Percentiles rank a stretch among this genome's conserved stretches.
These are phyloP conservation scores for Botrytis paeoniae DNA, from an alignment of 2,329 filamentous ascomycete species.

Conservation along the genomic window DNA sequence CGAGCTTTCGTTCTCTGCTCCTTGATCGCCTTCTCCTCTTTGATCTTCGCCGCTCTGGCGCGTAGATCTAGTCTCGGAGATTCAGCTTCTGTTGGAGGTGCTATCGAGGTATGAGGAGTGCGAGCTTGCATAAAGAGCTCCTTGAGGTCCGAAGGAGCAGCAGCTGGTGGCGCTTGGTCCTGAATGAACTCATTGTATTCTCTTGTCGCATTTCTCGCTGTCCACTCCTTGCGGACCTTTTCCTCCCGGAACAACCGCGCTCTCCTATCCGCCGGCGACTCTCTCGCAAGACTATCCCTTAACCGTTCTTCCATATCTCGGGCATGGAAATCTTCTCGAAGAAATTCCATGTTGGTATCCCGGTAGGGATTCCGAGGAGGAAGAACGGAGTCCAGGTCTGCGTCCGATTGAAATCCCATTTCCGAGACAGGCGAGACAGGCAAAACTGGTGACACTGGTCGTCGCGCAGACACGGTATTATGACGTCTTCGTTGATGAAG, in stretches of 20 bases:
- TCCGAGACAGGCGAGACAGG: background rate
- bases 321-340: background rate
- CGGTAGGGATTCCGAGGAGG: background rate
- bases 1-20: background rate
- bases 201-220: too few species aligned
- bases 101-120: accelerated
- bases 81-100: accelerated
- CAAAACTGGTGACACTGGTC: background rate
- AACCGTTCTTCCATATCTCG: background rate
- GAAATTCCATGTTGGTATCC: background rate
- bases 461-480: background rate
- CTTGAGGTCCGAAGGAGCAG: background rate
- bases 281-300: background rate
- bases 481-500: too few species aligned
- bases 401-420: too few species aligned
- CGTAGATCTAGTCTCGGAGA: background rate
- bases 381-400: background rate
- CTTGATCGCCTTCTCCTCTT: background rate
- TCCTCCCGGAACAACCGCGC: background rate
- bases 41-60: background rate
- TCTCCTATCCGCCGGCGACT: background rate
- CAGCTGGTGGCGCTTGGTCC: background rate
- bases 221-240: background rate
- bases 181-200: background rate
- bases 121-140: background rate